Percentiles rank a stretch among this genome's conserved stretches.
Evolutionary conservation across 208 protist species (phyloP).

Genomic region (Acanthamoeba lenticulata): DNA sequence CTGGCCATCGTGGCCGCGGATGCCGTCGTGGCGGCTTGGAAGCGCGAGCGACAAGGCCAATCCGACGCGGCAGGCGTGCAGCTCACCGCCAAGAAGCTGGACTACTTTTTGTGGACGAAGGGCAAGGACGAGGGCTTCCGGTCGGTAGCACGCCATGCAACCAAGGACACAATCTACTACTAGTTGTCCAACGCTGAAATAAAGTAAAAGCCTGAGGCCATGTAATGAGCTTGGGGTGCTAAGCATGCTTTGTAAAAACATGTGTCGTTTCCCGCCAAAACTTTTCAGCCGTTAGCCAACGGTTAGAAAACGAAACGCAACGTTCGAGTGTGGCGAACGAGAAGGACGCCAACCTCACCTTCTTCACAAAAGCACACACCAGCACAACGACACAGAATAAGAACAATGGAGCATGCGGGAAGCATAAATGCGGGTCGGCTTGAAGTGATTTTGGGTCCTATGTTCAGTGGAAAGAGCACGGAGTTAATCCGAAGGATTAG

Average conservation of each 20-base stretch:
- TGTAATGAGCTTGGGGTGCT: too few relatives aligned
- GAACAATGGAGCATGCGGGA: not conserved
- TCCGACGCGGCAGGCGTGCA: not conserved
- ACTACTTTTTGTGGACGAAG: slow-evolving; percentile 74
- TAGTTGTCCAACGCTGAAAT: slow-evolving; percentile 17
- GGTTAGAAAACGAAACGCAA: not conserved
- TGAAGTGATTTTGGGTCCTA: slow-evolving; percentile 64
- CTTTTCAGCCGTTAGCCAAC: too few relatives aligned
- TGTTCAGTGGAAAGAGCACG: slow-evolving; percentile 88
- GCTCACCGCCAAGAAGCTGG: slow-evolving; percentile 58
- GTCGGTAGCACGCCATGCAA: slow-evolving; percentile 70
- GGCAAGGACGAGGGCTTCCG: slow-evolving; percentile 72
- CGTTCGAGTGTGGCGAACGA: not conserved
- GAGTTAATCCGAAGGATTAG: slow-evolving; percentile 92
- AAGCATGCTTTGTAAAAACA: too few relatives aligned
- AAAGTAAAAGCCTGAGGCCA: too few relatives aligned
- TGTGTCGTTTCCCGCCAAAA: too few relatives aligned
- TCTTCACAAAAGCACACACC: not conserved
- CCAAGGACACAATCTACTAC: slow-evolving; percentile 72
- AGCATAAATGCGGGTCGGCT: slow-evolving; percentile 4
- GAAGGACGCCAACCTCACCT: not conserved
- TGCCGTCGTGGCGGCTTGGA: slow-evolving; percentile 12
- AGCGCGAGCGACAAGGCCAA: not conserved
- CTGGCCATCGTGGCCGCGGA: slow-evolving; percentile 67
- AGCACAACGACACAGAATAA: not conserved